phyloP scores from a whole-genome alignment of 129 eudicot species.

The Escallonia rubra region DNA sequence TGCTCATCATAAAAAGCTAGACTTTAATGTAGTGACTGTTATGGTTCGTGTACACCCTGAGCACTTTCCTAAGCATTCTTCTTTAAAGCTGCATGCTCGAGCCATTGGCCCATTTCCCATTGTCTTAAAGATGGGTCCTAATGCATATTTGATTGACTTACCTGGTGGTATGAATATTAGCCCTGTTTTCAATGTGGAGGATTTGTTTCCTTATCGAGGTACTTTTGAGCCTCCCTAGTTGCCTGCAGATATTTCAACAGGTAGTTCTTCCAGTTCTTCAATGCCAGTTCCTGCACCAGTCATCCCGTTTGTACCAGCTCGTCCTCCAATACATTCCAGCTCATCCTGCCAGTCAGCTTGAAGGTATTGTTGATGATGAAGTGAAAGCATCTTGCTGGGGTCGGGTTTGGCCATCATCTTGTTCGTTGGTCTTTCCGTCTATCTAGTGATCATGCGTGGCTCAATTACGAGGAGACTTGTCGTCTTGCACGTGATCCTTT shows the following conservation, averaged over 20 bases:
- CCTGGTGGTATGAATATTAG: background rate
- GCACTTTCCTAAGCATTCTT: conserved; percentile 11
- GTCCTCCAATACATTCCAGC: background rate
- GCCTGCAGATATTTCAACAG: background rate
- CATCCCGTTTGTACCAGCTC: too few species aligned
- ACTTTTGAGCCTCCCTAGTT: background rate
- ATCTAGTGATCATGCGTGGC: too few species aligned
- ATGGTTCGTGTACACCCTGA: conserved; percentile 9
- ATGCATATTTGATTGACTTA: conserved; percentile 9
- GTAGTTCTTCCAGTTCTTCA: background rate
- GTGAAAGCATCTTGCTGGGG: background rate
- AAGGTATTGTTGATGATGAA: background rate
- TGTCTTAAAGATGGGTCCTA: background rate
- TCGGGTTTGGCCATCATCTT: too few species aligned
- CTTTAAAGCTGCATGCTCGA: conserved; percentile 5
- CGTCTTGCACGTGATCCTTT: too few species aligned
- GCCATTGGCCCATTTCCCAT: conserved; percentile 5
- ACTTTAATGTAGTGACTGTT: conserved; percentile 7
- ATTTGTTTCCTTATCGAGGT: conserved; percentile 1
- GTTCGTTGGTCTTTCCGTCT: too few species aligned
- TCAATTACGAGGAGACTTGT: too few species aligned
- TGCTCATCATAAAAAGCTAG: conserved; percentile 1
- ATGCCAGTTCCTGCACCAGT: background rate
- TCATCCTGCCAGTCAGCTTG: background rate
- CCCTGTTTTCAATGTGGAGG: background rate